Evolutionary conservation across 805 yeast species (phyloP).

Genomic region (Yueomyces sinensis): DNA sequence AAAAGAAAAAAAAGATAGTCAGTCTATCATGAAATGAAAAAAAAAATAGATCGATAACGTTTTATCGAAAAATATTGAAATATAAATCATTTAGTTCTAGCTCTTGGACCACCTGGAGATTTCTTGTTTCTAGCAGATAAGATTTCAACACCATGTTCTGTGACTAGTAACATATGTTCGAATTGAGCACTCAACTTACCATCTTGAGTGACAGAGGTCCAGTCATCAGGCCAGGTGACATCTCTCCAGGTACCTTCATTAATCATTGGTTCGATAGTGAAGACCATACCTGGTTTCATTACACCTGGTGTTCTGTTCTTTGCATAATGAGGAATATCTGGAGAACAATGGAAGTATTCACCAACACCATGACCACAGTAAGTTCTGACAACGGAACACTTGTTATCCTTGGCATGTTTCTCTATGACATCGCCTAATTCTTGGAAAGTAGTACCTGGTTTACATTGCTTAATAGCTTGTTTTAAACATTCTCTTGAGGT

Average conservation of each 20-base stretch:
- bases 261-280: conserved; percentile 97
- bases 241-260: conserved; percentile 74
- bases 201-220: conserved; percentile 90
- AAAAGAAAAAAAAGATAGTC: background rate
- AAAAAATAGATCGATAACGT: too few species aligned
- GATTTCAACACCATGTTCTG: conserved; percentile 88
- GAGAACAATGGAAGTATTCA: conserved; percentile 76
- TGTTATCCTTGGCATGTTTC: conserved; percentile 64
- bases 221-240: conserved; percentile 89
- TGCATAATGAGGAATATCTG: conserved; percentile 89
- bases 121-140: conserved; percentile 66
- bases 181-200: conserved; percentile 89
- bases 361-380: conserved; percentile 94
- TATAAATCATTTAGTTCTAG: conserved; percentile 30
- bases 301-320: conserved; percentile 87
- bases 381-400: conserved; percentile 77
- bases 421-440: conserved; percentile 81
- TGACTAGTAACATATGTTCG: conserved; percentile 84
- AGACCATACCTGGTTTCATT: conserved; percentile 90
- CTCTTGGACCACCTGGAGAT: conserved; percentile 82
- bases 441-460: conserved; percentile 86
- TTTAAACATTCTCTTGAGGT: conserved; percentile 82
- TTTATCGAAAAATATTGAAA: too few species aligned
- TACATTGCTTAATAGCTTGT: conserved; percentile 68
- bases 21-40: too few species aligned